phyloP scores from a whole-genome alignment of 1,284 basidiomycete species.

The Ustilago curta region DNA sequence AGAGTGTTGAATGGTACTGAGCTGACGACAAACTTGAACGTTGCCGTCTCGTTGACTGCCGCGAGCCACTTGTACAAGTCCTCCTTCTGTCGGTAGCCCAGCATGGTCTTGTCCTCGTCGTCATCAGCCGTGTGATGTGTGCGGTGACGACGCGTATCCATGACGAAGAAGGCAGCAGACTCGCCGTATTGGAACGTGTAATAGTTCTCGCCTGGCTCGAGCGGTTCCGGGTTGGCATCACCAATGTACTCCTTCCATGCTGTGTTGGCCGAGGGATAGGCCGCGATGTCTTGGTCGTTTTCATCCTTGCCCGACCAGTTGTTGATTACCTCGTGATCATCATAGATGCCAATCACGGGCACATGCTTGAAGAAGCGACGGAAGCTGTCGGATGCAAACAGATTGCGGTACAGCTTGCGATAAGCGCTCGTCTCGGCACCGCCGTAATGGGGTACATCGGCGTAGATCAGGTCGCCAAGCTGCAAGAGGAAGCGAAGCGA shows the following conservation, averaged over 20 bases:
- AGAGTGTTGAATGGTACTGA: constrained; percentile 83
- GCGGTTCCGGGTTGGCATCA: constrained; percentile 76
- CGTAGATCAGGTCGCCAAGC: constrained; percentile 77
- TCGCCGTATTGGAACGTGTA: constrained; percentile 71
- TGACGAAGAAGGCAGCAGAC: constrained; percentile 78
- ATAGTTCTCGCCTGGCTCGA: constrained; percentile 73
- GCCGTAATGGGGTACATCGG: constrained; percentile 75
- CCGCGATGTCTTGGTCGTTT: constrained; percentile 73
- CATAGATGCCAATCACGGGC: constrained; percentile 66
- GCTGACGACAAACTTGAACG: constrained; percentile 84
- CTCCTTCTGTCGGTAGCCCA: constrained; percentile 78
- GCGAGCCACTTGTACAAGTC: constrained; percentile 77
- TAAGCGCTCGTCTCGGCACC: constrained; percentile 56
- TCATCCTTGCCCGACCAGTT: constrained; percentile 73
- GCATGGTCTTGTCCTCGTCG: constrained; percentile 76
- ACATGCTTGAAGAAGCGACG: constrained; percentile 62
- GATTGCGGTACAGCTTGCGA: constrained; percentile 66
- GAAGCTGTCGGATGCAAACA: constrained; percentile 66
- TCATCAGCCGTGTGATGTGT: constrained; percentile 70
- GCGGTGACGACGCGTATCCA: constrained; percentile 80
- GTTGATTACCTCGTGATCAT: constrained; percentile 68
- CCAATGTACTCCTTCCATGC: constrained; percentile 80
- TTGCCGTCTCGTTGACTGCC: constrained; percentile 78
- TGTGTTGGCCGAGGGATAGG: constrained; percentile 75
- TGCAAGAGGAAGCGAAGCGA: constrained; percentile 69